Base-by-base conservation (phyloP, 2,329 filamentous ascomycete genomes). In the Simplicillium sp. region DNA sequence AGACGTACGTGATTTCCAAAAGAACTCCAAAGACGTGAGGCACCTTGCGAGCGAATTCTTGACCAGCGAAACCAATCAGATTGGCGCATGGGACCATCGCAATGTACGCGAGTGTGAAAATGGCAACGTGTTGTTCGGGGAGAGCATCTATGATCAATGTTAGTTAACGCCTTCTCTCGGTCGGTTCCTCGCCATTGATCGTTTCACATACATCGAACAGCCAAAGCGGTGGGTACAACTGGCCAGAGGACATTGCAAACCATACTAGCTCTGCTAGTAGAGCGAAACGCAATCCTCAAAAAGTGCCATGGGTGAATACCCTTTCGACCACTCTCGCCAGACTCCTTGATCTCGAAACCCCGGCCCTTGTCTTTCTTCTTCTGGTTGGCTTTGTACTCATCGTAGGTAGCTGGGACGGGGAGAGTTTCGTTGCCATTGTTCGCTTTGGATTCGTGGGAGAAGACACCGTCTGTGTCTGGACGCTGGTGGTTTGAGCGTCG, bases 41-140 rank as follows among this genome's bases (percentile, higher is more conserved):
- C 42, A 90, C 61, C 61, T 90, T 90, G 45, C 80, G 73, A 1
- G 82, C 77, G 77, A 90, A 61, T 84, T 90, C 58, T 80, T 90
- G 63, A 4, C 60, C 71, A 5, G 62, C 55, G 34, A 65, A 73
- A 3, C 70, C 70, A 13, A 74, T 59, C 25, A 72, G 54, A 46
- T 73, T 74, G 40, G 70, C 70, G 20, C 67, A 64, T 0, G 70
- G 70, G 1, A 74, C 57, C 64, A 74, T 73, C 45, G 68, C 67
- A 39, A 74, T 61, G 45, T 72, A 73, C 7, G 63, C 59, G 12
- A 68, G 58, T 38, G 62, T 62, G 48, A 74, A 73, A 47, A 69
- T 66, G 55, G 64, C 64, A 2, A 66, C 53, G 37, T 65, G 64
- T 28, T 57, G 49, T 7, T 62, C 54, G 1, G 53, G 51, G 35